Base-by-base conservation (phyloP, 2,329 filamentous ascomycete species). In the Talaromyces sp. region DNA sequence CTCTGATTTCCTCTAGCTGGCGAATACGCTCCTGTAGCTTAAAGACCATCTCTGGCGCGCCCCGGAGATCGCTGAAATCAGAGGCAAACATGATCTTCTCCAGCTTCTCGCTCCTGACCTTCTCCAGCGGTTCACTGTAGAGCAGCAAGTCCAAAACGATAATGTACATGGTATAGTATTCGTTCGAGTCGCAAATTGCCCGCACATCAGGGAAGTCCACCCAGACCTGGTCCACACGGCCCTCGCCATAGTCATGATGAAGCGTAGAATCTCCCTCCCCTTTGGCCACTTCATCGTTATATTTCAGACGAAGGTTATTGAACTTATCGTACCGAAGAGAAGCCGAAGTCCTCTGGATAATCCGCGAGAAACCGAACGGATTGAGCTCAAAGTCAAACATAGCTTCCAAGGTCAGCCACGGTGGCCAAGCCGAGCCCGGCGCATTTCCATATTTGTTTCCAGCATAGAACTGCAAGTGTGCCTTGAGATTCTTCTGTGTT, bases 1-100 rank as follows among this genome's bases (percentile, higher is more conserved):
- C 87, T 76, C 98, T 98, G 80, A 99, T 96, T 70, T 97, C 93
- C 72, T 97, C 92, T 27, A 99, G 84, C 72, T 96, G 92, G 57
- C 91, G 86, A 68, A 99, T 96, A 8, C 95, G 89, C 69, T 96
- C 90, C 75, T 99, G 95, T 30, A 99, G 83, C 71, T 88, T 89
- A 72, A 89, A 89, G 33, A 99, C 93, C 87, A 96, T 94, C 73
- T 94, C 91, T 0, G 95, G 95, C 3, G 94, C 91, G 57, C 95
- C 96, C 61, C 92, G 89, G 51, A 99, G 83, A 73, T 99, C 95
- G 74, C 94, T 99, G 73, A 99, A 99, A 76, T 99, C 95, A 0
- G 95, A 98, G 1, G 94, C 95, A 56, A 99, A 86, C 87, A 99
- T 97, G 68, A 99, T 99, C 82, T 97, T 98, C 76, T 99, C 95